These are phyloP conservation scores for Hyaloscypha finlandica DNA, from an alignment of 495 filamentous ascomycete species.

Conservation along the genomic window DNA sequence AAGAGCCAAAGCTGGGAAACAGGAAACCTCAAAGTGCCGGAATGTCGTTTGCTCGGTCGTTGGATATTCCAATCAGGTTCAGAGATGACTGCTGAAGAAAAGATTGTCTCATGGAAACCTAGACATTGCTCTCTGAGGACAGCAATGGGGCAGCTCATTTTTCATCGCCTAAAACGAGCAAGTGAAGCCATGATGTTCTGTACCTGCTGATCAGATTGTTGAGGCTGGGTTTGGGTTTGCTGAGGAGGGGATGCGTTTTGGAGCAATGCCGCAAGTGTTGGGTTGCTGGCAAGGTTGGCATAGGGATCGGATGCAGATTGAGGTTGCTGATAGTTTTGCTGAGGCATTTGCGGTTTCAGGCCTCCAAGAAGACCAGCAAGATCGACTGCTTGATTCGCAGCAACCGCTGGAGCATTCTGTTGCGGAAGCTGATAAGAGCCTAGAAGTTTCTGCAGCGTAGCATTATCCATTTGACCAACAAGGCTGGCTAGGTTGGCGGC, in stretches of 20 bases:
- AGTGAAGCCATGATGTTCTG: conserved; percentile 53
- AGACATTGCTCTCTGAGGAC: too few relatives aligned
- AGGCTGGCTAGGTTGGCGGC: conserved; percentile 56
- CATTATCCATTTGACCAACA: conserved; percentile 67
- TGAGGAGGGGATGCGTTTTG: conserved; percentile 30
- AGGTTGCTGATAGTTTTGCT: conserved; percentile 28
- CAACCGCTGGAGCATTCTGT: conserved; percentile 42
- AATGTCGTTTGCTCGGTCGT: not conserved
- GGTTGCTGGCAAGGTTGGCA: conserved; percentile 16
- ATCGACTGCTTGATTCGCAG: conserved; percentile 48
- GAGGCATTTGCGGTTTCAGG: conserved; percentile 39
- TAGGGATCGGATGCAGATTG: conserved; percentile 22
- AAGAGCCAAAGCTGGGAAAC: not conserved
- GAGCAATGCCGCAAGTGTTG: conserved; percentile 21
- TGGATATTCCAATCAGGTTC: not conserved
- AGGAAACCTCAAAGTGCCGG: not conserved
- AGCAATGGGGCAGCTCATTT: too few relatives aligned
- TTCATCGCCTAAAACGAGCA: conserved; percentile 47
- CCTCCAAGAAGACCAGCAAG: conserved; percentile 60
- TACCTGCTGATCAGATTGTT: conserved; percentile 42
- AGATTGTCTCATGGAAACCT: too few relatives aligned
- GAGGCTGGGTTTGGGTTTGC: conserved; percentile 23
- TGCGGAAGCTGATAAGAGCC: conserved; percentile 58
- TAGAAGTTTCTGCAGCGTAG: conserved; percentile 71
- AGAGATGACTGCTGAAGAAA: not conserved